Conservation (phyloP, 768 basidiomycete genomes). For the Coprinopsis cinerea region DNA sequence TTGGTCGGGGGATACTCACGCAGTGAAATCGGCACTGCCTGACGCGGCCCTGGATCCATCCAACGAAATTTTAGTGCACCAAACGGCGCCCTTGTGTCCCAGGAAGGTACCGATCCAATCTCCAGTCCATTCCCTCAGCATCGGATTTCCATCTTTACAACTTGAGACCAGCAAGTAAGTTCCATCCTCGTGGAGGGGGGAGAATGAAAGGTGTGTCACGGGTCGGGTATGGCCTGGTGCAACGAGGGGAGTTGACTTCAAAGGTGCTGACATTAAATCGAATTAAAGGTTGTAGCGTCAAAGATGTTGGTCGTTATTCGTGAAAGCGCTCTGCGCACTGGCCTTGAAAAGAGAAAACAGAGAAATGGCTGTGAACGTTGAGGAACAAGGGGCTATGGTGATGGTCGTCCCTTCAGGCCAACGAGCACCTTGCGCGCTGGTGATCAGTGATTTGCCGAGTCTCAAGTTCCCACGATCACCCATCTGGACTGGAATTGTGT, state of each 20-base stretch:
- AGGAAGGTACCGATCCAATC: slow-evolving; percentile 97
- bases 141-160: slow-evolving; percentile 98
- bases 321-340: slow-evolving; percentile 52
- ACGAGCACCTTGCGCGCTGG: slow-evolving; percentile 15
- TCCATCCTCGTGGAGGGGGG: slow-evolving; percentile 75
- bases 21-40: slow-evolving; percentile 95
- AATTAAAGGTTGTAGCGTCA: slow-evolving; percentile 20
- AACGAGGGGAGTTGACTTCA: slow-evolving; percentile 73
- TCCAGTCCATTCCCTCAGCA: slow-evolving; percentile 95
- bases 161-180: slow-evolving; percentile 89
- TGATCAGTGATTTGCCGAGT: no score
- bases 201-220: slow-evolving; percentile 93
- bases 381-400: slow-evolving; percentile 10
- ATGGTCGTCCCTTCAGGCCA: slow-evolving; percentile 3
- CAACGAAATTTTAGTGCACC: slow-evolving; percentile 87
- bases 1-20: slow-evolving; percentile 49
- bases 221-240: slow-evolving; percentile 83
- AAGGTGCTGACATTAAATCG: slow-evolving; percentile 52
- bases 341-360: slow-evolving; percentile 22
- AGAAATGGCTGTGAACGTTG: slow-evolving; percentile 13
- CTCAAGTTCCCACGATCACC: no score
- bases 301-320: slow-evolving; percentile 34
- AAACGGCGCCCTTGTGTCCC: slow-evolving; percentile 92
- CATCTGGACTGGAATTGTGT: no score
- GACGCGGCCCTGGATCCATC: slow-evolving; percentile 86